A percentile compares a stretch with the other conserved stretches of the same genome.
These are phyloP conservation scores for Psophocarpus tetragonolobus DNA, from an alignment of 306 rosid genomes.

Conservation along the genomic window DNA sequence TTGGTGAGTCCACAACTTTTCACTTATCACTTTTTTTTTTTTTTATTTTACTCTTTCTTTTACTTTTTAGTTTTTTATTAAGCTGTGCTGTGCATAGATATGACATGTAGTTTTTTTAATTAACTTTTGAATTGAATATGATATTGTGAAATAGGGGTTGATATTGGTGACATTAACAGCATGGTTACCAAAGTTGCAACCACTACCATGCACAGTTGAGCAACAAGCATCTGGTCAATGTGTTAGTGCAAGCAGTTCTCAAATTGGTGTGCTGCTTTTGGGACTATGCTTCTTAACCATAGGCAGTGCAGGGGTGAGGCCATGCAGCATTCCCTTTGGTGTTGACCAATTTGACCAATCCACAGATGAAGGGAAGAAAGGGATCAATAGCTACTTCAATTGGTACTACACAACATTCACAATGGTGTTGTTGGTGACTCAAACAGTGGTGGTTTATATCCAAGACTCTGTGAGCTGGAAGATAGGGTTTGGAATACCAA, in stretches of 20 bases:
- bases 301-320: conserved; percentile 70
- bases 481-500: conserved; percentile 72
- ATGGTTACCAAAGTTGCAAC: conserved; percentile 61
- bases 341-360: conserved; percentile 71
- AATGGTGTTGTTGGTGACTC: conserved; percentile 46
- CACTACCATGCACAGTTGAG: conserved; percentile 46
- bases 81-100: too few relatives aligned
- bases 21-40: too few relatives aligned
- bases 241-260: conserved; percentile 40
- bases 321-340: conserved; percentile 81
- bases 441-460: conserved; percentile 59
- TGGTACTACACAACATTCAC: conserved; percentile 61
- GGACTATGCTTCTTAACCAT: conserved; percentile 52
- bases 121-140: neutral
- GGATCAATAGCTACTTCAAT: conserved; percentile 60
- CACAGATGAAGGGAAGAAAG: conserved; percentile 62
- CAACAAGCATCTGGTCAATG: conserved; percentile 40
- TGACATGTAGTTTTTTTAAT: too few relatives aligned
- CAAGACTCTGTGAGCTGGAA: conserved; percentile 80
- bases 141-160: conserved; percentile 61
- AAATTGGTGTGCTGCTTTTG: conserved; percentile 50
- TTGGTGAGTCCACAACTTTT: too few relatives aligned
- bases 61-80: too few relatives aligned
- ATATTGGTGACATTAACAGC: conserved; percentile 59
- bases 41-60: too few relatives aligned